phyloP scores from a whole-genome alignment of 2,329 filamentous ascomycete species.

The Penicillium hordei region DNA sequence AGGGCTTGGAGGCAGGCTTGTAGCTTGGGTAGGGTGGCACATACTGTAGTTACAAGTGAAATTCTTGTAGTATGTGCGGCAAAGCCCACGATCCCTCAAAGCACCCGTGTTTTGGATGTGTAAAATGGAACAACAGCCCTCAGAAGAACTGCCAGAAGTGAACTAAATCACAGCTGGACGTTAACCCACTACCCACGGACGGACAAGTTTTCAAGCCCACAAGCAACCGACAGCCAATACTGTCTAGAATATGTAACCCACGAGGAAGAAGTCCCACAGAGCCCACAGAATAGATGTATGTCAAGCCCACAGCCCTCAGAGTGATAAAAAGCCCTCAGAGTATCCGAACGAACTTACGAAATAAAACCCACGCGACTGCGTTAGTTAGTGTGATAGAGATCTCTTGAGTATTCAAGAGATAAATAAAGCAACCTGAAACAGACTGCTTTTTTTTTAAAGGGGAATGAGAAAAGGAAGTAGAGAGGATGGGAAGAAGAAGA shows the following conservation, averaged over 20 bases:
- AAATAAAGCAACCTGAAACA: constrained; percentile 18
- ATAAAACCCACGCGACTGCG: constrained; percentile 37
- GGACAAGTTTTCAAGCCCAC: constrained; percentile 46
- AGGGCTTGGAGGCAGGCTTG: constrained; percentile 11
- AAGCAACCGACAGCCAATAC: constrained; percentile 43
- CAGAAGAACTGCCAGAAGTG: constrained; percentile 32
- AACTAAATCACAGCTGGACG: constrained; percentile 35
- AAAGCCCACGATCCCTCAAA: constrained; percentile 39
- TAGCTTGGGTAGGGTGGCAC: constrained; percentile 14
- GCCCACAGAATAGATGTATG: constrained; percentile 44
- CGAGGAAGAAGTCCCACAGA: constrained; percentile 39
- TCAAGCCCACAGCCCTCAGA: constrained; percentile 47
- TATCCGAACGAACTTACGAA: constrained; percentile 38
- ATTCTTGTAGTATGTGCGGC: constrained; percentile 35
- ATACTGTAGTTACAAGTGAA: constrained; percentile 18
- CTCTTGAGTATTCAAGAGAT: constrained; percentile 6
- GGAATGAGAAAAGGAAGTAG: constrained; percentile 13
- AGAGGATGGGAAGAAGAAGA: constrained; percentile 23
- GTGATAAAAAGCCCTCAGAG: constrained; percentile 39
- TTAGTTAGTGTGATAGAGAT: constrained; percentile 28
- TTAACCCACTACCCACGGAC: constrained; percentile 44
- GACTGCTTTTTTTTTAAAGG: constrained; percentile 15
- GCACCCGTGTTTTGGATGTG: constrained; percentile 33
- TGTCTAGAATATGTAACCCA: constrained; percentile 46
- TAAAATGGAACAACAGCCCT: constrained; percentile 28